These are phyloP conservation scores for Sambucus nigra DNA, from an alignment of 129 eudicot species.

Conservation along the genomic window DNA sequence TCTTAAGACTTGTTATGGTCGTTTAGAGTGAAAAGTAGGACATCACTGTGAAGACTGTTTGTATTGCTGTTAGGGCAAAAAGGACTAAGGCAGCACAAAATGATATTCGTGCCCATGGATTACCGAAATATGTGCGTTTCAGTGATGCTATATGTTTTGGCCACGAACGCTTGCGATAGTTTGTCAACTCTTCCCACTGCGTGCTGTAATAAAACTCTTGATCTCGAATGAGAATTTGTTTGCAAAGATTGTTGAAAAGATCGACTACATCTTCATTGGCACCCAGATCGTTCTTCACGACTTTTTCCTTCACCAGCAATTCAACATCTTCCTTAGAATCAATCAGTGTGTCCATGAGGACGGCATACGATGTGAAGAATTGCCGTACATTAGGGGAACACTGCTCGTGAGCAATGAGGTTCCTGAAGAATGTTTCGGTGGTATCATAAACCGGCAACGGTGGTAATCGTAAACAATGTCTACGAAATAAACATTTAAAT, in stretches of 20 bases:
- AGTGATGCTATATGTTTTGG: not conserved
- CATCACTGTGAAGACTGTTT: too few species aligned
- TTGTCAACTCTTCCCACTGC: not conserved
- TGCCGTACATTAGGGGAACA: not conserved
- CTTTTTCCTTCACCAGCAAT: not conserved
- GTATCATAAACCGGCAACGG: too few species aligned
- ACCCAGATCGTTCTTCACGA: not conserved
- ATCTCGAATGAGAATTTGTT: not conserved
- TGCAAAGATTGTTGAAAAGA: not conserved
- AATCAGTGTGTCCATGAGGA: not conserved
- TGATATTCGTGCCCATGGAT: not conserved
- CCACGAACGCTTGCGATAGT: not conserved
- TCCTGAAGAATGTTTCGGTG: too few species aligned
- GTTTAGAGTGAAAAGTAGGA: too few species aligned
- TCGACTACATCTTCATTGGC: not conserved
- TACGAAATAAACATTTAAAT: too few species aligned
- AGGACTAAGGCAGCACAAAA: not conserved
- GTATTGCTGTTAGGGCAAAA: not conserved
- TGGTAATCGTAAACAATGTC: too few species aligned
- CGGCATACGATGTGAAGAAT: not conserved
- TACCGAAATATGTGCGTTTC: not conserved
- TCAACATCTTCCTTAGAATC: not conserved
- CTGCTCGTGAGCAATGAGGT: constrained; percentile 1
- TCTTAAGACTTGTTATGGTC: too few species aligned
- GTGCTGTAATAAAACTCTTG: too few species aligned